These are phyloP conservation scores for Tylopilus sp. DNA, from an alignment of 768 basidiomycete genomes.

Conservation along the genomic window DNA sequence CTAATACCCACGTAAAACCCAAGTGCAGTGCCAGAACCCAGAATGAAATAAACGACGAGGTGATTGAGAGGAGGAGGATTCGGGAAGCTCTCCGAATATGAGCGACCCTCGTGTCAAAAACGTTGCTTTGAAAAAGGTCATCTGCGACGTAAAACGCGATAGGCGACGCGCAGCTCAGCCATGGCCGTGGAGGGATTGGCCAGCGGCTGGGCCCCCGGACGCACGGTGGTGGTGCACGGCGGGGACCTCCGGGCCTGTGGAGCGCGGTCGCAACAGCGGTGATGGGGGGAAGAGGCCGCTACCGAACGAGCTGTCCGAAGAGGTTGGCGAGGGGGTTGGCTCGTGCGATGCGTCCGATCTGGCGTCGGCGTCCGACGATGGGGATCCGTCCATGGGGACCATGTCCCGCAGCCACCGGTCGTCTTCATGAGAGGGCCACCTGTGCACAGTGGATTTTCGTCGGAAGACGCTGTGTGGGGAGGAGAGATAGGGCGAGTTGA, in stretches of 20 bases:
- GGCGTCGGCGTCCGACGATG: slow-evolving; percentile 9
- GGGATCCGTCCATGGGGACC: slow-evolving; percentile 36
- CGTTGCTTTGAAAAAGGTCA: slow-evolving; percentile 14
- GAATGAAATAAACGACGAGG: slow-evolving; percentile 14
- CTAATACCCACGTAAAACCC: slow-evolving; percentile 7
- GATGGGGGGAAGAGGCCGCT: slow-evolving; percentile 15
- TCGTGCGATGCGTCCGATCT: slow-evolving; percentile 16
- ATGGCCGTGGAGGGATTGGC: slow-evolving; percentile 12
- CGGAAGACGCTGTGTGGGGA: slow-evolving; percentile 50
- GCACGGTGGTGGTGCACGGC: slow-evolving; percentile 8
- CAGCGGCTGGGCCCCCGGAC: slow-evolving; percentile 8
- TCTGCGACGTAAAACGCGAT: slow-evolving; percentile 22
- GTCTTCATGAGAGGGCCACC: slow-evolving; percentile 46
- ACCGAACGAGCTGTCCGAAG: slow-evolving; percentile 19
- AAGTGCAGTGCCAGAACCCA: slow-evolving; percentile 16
- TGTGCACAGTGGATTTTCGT: slow-evolving; percentile 32
- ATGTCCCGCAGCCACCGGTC: slow-evolving; percentile 66
- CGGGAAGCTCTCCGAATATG: neutral
- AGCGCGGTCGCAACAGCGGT: slow-evolving; percentile 22
- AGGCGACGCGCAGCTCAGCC: slow-evolving; percentile 7
- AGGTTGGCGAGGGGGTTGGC: slow-evolving; percentile 17
- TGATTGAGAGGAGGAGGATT: slow-evolving; percentile 4
- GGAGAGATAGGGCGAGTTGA: slow-evolving; percentile 51
- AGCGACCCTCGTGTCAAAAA: slow-evolving; percentile 24
- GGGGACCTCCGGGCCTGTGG: slow-evolving; percentile 16